Evolutionary conservation across 2,329 filamentous ascomycete species (phyloP).

Genomic region (Alternaria hordeiaustralica): DNA sequence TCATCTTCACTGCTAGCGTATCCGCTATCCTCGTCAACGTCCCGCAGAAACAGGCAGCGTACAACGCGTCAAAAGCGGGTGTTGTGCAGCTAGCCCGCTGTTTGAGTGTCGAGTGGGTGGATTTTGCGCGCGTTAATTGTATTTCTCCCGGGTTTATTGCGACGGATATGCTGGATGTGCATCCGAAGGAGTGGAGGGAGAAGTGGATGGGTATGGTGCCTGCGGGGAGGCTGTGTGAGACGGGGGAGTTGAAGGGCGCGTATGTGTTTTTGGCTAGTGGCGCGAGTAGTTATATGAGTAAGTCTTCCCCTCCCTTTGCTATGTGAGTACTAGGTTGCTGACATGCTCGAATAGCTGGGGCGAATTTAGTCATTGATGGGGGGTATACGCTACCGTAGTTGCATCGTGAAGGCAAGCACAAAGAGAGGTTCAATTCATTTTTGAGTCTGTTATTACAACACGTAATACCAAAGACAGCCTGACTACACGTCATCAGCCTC

Average conservation of each 20-base stretch:
- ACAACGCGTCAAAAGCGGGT: conserved; percentile 65
- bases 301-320: background rate
- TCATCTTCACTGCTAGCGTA: conserved; percentile 77
- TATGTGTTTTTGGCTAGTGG: conserved; percentile 21
- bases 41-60: conserved; percentile 79
- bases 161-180: conserved; percentile 61
- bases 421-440: background rate
- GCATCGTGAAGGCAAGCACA: background rate
- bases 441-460: background rate
- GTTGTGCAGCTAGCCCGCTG: conserved; percentile 28
- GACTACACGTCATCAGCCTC: background rate
- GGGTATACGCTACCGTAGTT: background rate
- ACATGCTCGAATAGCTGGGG: background rate
- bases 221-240: conserved; percentile 46
- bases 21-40: conserved; percentile 54
- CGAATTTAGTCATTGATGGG: conserved; percentile 1
- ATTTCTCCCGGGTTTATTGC: conserved; percentile 89
- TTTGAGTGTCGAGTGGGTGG: conserved; percentile 30
- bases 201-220: conserved; percentile 49
- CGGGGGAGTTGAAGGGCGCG: conserved; percentile 49
- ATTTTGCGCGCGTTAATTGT: conserved; percentile 70
- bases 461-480: no score
- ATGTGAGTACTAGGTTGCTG: background rate
- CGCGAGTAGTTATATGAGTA: conserved; percentile 20
- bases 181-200: conserved; percentile 41